These are phyloP conservation scores for Aphanomyces stellatus DNA, from an alignment of 352 stramenopile genomes.

Conservation along the genomic window DNA sequence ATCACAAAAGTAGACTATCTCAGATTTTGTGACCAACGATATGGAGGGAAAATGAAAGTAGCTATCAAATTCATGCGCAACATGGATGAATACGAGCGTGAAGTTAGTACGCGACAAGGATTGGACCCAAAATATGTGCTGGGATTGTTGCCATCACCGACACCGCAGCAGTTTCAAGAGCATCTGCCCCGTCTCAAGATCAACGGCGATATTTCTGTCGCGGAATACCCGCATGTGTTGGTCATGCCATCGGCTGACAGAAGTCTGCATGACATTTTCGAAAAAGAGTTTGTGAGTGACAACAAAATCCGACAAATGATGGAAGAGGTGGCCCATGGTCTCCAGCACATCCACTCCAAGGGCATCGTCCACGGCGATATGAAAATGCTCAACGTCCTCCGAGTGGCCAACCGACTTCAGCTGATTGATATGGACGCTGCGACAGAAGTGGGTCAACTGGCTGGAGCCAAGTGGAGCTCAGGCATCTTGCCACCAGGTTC, in stretches of 20 bases:
- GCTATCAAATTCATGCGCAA: background rate
- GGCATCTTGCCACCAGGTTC: conserved; percentile 19
- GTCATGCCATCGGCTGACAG: conserved; percentile 1
- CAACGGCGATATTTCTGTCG: background rate
- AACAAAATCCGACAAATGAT: background rate
- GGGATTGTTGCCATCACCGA: background rate
- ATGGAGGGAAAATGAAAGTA: background rate
- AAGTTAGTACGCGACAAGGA: background rate
- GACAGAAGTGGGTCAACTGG: background rate
- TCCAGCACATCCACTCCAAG: background rate
- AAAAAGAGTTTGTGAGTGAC: background rate
- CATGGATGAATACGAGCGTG: background rate
- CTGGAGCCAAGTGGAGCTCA: conserved; percentile 17
- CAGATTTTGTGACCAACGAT: background rate
- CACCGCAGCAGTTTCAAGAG: background rate
- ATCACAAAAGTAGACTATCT: background rate
- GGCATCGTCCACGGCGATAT: conserved; percentile 24
- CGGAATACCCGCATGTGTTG: background rate
- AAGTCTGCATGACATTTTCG: conserved; percentile 1
- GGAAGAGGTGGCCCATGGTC: background rate
- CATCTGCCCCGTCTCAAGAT: background rate
- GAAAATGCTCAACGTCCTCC: conserved; percentile 24
- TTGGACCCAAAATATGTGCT: background rate
- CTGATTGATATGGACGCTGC: conserved; percentile 24
- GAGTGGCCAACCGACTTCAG: conserved; percentile 15